Percentiles rank a stretch among this genome's conserved stretches.
phyloP scores from a whole-genome alignment of 176 grass and related monocot species.

The Saccharum officinarum region DNA sequence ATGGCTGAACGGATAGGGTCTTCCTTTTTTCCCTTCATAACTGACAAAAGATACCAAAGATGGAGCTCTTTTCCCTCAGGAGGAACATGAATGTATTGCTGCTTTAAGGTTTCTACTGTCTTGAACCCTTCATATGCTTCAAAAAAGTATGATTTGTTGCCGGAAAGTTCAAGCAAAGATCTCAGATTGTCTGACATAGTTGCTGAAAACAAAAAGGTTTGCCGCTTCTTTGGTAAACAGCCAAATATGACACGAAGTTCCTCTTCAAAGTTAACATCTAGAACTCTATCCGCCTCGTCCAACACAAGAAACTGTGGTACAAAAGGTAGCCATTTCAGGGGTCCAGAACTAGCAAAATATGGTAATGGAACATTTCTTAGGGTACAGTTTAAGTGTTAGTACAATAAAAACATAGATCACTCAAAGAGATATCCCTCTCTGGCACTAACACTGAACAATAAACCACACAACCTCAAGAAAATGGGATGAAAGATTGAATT shows the following conservation, averaged over 20 bases:
- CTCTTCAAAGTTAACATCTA: slow-evolving; percentile 88
- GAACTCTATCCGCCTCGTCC: slow-evolving; percentile 91
- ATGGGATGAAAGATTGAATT: not conserved
- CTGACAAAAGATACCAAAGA: slow-evolving; percentile 75
- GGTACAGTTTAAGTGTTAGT: not conserved
- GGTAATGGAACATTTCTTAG: not conserved
- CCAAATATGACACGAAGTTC: slow-evolving; percentile 86
- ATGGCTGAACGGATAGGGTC: slow-evolving; percentile 65
- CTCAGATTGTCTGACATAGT: slow-evolving; percentile 87
- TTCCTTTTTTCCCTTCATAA: slow-evolving; percentile 45
- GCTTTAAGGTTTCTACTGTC: slow-evolving; percentile 80
- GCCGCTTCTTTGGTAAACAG: slow-evolving; percentile 71
- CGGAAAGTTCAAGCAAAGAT: slow-evolving; percentile 79
- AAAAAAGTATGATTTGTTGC: slow-evolving; percentile 79
- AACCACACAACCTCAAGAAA: not conserved
- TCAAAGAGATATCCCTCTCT: not conserved
- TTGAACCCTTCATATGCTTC: slow-evolving; percentile 94
- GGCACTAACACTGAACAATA: not conserved
- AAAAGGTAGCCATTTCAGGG: slow-evolving; percentile 14
- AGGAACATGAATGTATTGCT: slow-evolving; percentile 70
- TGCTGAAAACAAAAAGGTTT: slow-evolving; percentile 95
- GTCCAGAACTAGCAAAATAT: not conserved
- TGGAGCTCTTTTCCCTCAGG: slow-evolving; percentile 77
- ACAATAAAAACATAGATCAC: not conserved
- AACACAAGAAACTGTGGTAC: slow-evolving; percentile 86